Evolutionary conservation across 352 stramenopile genomes (phyloP).

Genomic region (Globisporangium paroecandrum): DNA sequence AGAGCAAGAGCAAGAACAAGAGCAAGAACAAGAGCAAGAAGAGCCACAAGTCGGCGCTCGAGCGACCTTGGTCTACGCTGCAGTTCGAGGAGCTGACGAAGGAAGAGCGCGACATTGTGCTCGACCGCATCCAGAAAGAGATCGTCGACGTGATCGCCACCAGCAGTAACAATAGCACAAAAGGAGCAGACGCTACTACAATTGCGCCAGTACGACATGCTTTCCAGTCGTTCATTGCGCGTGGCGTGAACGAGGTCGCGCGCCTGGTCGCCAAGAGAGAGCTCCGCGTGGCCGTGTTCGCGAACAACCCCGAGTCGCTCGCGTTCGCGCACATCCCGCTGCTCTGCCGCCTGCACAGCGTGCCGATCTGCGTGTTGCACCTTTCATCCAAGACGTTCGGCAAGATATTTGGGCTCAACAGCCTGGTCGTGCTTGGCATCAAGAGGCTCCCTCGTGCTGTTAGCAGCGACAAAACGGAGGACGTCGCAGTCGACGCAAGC

Average conservation of each 20-base stretch:
- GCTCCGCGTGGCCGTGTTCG: conserved; percentile 63
- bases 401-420: conserved; percentile 52
- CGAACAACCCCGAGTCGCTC: conserved; percentile 54
- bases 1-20: conserved; percentile 10
- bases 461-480: neutral
- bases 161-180: neutral
- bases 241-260: conserved; percentile 60
- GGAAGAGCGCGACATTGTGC: conserved; percentile 75
- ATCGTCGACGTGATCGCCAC: conserved; percentile 23
- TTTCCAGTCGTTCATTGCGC: conserved; percentile 30
- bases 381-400: conserved; percentile 68
- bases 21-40: conserved; percentile 16
- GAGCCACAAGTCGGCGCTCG: neutral
- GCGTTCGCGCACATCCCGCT: conserved; percentile 64
- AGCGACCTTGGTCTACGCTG: conserved; percentile 37
- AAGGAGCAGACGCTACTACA: neutral
- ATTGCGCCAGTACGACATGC: conserved; percentile 5
- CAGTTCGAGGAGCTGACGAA: conserved; percentile 65
- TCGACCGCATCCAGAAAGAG: conserved; percentile 71
- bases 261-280: conserved; percentile 35
- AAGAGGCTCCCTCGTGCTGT: conserved; percentile 14
- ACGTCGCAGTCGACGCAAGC: neutral
- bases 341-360: conserved; percentile 57
- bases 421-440: conserved; percentile 50
- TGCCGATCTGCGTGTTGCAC: conserved; percentile 71